Conservation (phyloP, 805 yeast species). For the Yarrowia sp. region DNA sequence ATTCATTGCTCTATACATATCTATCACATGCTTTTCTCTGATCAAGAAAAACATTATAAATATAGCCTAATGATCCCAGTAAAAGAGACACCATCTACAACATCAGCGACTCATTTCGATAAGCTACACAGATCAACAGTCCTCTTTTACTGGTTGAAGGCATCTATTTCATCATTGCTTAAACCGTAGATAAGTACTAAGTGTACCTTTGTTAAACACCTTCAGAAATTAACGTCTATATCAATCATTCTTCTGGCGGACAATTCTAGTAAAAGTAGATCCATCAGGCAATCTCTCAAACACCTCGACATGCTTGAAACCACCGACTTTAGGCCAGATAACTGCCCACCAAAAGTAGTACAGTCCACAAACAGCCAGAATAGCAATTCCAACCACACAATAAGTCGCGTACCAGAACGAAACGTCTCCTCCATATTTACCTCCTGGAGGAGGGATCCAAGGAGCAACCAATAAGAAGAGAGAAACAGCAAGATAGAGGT, state of each 20-base stretch:
- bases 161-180: too few species aligned
- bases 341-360: constrained; percentile 22
- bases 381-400: constrained; percentile 1
- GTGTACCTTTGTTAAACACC: too few species aligned
- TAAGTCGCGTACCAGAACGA: constrained; percentile 20
- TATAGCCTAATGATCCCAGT: too few species aligned
- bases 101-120: too few species aligned
- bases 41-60: too few species aligned
- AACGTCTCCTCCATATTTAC: constrained; percentile 12
- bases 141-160: too few species aligned
- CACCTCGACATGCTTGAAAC: constrained; percentile 5
- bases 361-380: constrained; percentile 11
- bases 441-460: constrained; percentile 23
- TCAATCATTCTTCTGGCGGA: neutral
- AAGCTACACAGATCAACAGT: too few species aligned
- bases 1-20: too few species aligned
- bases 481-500: neutral
- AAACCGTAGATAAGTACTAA: too few species aligned
- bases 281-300: neutral
- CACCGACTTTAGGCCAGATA: constrained; percentile 1
- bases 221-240: neutral
- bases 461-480: constrained; percentile 15
- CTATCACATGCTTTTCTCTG: too few species aligned
- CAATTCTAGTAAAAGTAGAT: neutral
- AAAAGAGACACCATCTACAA: too few species aligned